A percentile compares a stretch with the other conserved stretches of the same genome.
Conservation (phyloP, 345 rosid species). For the Melaleuca quinquenervia region DNA sequence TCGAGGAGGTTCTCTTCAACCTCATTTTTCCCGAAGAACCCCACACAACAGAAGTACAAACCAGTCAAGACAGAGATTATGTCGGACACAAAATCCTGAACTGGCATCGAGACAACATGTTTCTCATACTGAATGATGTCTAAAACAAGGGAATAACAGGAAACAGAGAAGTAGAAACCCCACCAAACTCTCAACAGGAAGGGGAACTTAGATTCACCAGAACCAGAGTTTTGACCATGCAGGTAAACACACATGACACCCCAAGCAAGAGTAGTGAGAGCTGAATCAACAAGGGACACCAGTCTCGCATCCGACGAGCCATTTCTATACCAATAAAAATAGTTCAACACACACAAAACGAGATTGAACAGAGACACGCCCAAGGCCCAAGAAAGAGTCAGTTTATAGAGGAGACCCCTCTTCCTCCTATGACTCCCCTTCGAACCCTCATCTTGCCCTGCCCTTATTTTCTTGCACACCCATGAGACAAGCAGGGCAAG, state of each 20-base stretch:
- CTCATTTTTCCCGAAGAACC: conserved; percentile 21
- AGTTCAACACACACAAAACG: conserved; percentile 19
- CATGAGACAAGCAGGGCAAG: neutral
- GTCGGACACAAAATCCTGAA: conserved; percentile 25
- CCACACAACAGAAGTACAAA: conserved; percentile 37
- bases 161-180: conserved; percentile 27
- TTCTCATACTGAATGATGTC: conserved; percentile 12
- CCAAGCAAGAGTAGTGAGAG: conserved; percentile 33
- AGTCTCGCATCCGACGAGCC: conserved; percentile 24
- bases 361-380: conserved; percentile 24
- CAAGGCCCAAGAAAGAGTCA: conserved; percentile 17
- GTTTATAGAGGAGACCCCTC: conserved; percentile 12
- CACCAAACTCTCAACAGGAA: conserved; percentile 43
- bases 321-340: conserved; percentile 22
- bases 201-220: conserved; percentile 10
- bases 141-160: conserved; percentile 27
- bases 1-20: conserved; percentile 11
- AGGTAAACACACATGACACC: conserved; percentile 25
- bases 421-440: conserved; percentile 2
- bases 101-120: neutral
- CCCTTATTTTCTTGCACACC: neutral
- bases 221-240: conserved; percentile 7
- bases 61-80: conserved; percentile 18
- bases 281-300: conserved; percentile 26
- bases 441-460: neutral